Evolutionary conservation across 345 rosid genomes (phyloP).

Genomic region (Brassica incana): DNA sequence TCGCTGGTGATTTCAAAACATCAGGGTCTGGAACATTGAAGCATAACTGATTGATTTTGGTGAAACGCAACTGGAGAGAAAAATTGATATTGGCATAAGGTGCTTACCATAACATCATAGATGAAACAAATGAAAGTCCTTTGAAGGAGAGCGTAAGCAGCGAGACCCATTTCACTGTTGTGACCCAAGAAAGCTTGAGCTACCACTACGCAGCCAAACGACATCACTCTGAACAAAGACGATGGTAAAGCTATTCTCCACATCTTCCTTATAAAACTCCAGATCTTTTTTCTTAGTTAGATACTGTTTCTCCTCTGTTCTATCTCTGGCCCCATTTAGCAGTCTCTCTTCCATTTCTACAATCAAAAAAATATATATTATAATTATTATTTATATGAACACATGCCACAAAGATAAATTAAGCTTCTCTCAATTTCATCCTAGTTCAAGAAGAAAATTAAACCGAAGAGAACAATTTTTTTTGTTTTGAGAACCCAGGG

Average conservation of each 20-base stretch:
- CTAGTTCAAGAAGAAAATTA: too few relatives aligned
- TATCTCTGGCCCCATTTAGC: background rate
- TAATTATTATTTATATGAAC: too few relatives aligned
- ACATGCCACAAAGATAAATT: too few relatives aligned
- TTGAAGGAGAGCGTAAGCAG: slow-evolving; percentile 52
- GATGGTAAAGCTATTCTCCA: slow-evolving; percentile 63
- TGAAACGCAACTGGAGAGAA: too few relatives aligned
- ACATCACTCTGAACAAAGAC: slow-evolving; percentile 44
- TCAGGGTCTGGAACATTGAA: too few relatives aligned
- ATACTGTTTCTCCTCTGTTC: slow-evolving; percentile 23
- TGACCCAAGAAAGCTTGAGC: slow-evolving; percentile 59
- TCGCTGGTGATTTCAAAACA: too few relatives aligned
- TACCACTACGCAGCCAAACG: slow-evolving; percentile 51
- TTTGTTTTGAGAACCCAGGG: too few relatives aligned
- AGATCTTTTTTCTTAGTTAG: slow-evolving; percentile 26
- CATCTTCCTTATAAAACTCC: slow-evolving; percentile 33
- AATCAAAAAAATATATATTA: too few relatives aligned
- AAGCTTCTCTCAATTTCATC: too few relatives aligned
- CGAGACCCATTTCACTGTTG: slow-evolving; percentile 41
- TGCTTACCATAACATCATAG: slow-evolving; percentile 46
- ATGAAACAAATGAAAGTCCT: slow-evolving; percentile 44
- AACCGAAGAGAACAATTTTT: too few relatives aligned
- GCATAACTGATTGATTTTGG: too few relatives aligned
- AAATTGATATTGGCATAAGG: background rate
- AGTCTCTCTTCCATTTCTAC: too few relatives aligned